A percentile compares a stretch with the other conserved stretches of the same genome.
phyloP scores from a whole-genome alignment of 108 stramenopile species.

The Discostella stelligeroides region DNA sequence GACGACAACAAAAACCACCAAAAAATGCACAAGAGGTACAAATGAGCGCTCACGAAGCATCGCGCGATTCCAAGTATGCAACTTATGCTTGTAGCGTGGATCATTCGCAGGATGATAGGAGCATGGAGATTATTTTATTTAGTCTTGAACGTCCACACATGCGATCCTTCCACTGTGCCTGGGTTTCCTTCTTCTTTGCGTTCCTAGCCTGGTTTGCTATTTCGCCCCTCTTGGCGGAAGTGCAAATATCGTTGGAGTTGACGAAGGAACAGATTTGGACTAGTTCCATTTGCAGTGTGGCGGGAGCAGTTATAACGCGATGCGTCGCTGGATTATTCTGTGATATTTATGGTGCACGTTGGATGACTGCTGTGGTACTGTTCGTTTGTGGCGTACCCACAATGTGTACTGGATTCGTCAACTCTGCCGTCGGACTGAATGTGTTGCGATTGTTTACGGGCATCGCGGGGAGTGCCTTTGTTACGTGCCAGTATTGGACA shows the following conservation, averaged over 20 bases:
- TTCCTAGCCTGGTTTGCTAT: conserved; percentile 74
- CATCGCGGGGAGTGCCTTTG: conserved; percentile 68
- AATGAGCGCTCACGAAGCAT: conserved; percentile 33
- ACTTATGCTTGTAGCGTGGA: conserved; percentile 60
- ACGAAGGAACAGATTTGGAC: conserved; percentile 66
- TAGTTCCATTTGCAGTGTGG: conserved; percentile 57
- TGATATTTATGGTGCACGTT: conserved; percentile 74
- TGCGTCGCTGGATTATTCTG: conserved; percentile 77
- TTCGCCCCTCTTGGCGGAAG: conserved; percentile 68
- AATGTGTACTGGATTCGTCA: conserved; percentile 80
- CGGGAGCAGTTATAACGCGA: conserved; percentile 62
- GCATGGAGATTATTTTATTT: conserved; percentile 55
- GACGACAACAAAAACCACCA: conserved; percentile 16
- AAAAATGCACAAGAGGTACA: conserved; percentile 1
- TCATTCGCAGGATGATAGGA: conserved; percentile 54
- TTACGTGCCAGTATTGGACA: conserved; percentile 91
- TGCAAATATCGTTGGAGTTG: conserved; percentile 54
- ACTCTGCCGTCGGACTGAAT: conserved; percentile 65
- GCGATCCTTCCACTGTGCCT: conserved; percentile 86
- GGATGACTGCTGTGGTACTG: conserved; percentile 49
- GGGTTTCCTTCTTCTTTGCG: conserved; percentile 69
- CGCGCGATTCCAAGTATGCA: conserved; percentile 67
- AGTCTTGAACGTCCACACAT: conserved; percentile 74
- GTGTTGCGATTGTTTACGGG: conserved; percentile 84
- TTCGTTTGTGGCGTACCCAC: conserved; percentile 75